Base-by-base conservation (phyloP, 1,284 basidiomycete species). In the Ustilago lituana region DNA sequence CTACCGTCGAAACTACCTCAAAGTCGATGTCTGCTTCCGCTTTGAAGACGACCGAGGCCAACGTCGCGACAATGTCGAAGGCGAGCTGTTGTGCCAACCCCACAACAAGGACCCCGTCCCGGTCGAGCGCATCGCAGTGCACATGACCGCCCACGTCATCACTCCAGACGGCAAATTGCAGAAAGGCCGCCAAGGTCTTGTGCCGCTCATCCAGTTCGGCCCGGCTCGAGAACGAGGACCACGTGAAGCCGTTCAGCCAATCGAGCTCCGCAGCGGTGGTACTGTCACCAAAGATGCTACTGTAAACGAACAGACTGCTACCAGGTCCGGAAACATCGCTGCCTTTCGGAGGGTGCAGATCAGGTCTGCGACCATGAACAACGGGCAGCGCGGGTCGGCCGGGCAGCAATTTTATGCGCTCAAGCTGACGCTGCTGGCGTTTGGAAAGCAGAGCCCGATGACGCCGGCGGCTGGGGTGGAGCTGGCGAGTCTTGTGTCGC, bases 1-100 rank as follows among this genome's bases (percentile, higher is more conserved):
- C 41, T 71, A 71, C 33, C 68, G 68, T 33, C 62, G 68, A 9
- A 71, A 71, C 48, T 71, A 64, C n/a, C 63, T 71, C 48, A 71
- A 63, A 40, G 40, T 71, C 14, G 68, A 71, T 26, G 59, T 57
- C 19, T 41, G 35, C 22, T 71, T 66, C 17, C 41, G 55, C 29
- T 40, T 63, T 6, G 48, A 48, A 14, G 59, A 66, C 31, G 50
- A 45, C 10, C 39, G 36, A 24, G 61, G 60, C 8, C 24, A 35
- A 19, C 33, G 45, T 11, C 46, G 47, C 3, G 57, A 56, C 43
- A 43, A 44, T 5, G 32, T 47, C 24, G 19, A 22, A 11, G 57
- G 39, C 40, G 48, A 60, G 6, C 17, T 66, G 9, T 22, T 60
- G 15, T 51, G 49, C 35, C 15, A 40, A 19, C 15, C 53, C 17